Percentiles rank a stretch among this genome's conserved stretches.
These are phyloP conservation scores for Komagataella populi DNA, from an alignment of 805 yeast species.

Conservation along the genomic window DNA sequence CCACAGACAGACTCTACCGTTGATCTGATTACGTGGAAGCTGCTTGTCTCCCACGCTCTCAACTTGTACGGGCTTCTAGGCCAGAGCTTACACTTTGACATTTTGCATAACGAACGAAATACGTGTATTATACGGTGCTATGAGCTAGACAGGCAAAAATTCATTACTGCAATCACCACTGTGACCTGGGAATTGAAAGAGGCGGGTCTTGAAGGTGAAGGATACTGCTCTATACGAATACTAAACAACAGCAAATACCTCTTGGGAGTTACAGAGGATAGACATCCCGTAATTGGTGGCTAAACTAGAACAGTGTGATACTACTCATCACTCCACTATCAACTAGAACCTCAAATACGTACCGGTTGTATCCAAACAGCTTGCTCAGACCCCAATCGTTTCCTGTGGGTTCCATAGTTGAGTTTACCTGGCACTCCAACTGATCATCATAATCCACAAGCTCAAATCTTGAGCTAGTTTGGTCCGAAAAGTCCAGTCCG, in stretches of 20 bases:
- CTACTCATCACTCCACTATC: constrained; percentile 15
- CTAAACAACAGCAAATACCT: not conserved
- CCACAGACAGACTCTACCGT: not conserved
- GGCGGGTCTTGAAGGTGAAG: not conserved
- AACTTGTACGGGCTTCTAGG: not conserved
- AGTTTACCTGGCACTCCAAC: not conserved
- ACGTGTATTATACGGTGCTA: not conserved
- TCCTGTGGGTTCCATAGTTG: constrained; percentile 7
- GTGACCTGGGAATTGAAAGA: not conserved
- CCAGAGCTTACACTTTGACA: not conserved
- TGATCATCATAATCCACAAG: constrained; percentile 15
- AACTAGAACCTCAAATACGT: constrained; percentile 18
- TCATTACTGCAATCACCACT: not conserved
- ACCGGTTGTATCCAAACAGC: constrained; percentile 11
- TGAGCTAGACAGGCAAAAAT: not conserved
- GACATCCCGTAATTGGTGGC: not conserved
- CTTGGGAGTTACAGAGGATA: not conserved
- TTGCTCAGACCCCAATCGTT: constrained; percentile 21
- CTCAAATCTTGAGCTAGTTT: constrained; percentile 10
- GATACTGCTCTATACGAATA: not conserved
- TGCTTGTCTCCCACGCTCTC: not conserved
- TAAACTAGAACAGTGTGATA: constrained; percentile 11
- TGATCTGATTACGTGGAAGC: not conserved
- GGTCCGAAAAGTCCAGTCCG: constrained; percentile 11
- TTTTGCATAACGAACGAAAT: not conserved